These are phyloP conservation scores for Coleophoma crateriformis DNA, from an alignment of 2,329 filamentous ascomycete species.

Conservation along the genomic window DNA sequence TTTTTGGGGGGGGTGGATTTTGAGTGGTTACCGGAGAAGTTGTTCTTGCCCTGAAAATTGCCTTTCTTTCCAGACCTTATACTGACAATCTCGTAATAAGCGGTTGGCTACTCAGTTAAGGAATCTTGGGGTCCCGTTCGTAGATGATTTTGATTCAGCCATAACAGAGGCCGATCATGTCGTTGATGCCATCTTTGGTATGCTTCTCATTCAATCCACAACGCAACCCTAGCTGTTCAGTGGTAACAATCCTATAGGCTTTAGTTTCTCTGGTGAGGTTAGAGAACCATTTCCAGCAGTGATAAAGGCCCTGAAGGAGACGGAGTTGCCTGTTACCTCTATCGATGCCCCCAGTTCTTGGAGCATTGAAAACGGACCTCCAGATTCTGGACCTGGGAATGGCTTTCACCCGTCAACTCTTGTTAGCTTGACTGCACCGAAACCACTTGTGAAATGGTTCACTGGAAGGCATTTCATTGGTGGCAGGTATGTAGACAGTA, in stretches of 20 bases:
- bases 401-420: slow-evolving; percentile 75
- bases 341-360: slow-evolving; percentile 93
- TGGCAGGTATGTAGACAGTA: slow-evolving; percentile 51
- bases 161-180: slow-evolving; percentile 70
- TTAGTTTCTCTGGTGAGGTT: slow-evolving; percentile 87
- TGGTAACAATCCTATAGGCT: slow-evolving; percentile 47
- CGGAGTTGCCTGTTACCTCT: slow-evolving; percentile 71
- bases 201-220: slow-evolving; percentile 9
- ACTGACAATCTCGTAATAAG: slow-evolving; percentile 31
- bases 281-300: slow-evolving; percentile 86
- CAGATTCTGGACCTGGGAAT: slow-evolving; percentile 68
- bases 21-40: too few species aligned
- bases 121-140: slow-evolving; percentile 78
- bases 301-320: slow-evolving; percentile 70
- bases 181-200: slow-evolving; percentile 89
- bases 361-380: slow-evolving; percentile 86
- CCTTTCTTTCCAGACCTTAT: too few species aligned
- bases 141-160: slow-evolving; percentile 68
- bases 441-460: slow-evolving; percentile 81
- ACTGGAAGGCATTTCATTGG: slow-evolving; percentile 87
- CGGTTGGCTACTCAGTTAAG: slow-evolving; percentile 80
- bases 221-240: slow-evolving; percentile 1
- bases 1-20: too few species aligned
- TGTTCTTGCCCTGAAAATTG: too few species aligned
- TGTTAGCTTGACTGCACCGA: slow-evolving; percentile 88